Evolutionary conservation across 2,329 filamentous ascomycete genomes (phyloP), one percentile per base, ranked within the genome.

Genomic region (Polychaeton citri): DNA sequence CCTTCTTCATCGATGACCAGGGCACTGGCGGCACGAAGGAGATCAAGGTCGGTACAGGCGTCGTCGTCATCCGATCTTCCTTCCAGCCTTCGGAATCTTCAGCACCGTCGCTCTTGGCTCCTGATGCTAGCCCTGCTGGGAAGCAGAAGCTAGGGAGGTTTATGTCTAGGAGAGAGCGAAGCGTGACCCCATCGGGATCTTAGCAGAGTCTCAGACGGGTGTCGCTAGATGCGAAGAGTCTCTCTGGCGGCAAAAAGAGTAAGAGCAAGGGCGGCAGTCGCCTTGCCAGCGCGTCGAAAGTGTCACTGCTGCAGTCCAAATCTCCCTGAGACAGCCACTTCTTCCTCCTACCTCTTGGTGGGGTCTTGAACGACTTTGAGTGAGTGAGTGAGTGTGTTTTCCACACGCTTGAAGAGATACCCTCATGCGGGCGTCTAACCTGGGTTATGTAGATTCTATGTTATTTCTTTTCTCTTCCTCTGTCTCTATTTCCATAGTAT

Each of bases 1-100:
- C 81, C n/a, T 93, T 94, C 63, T 87, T 92, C 54, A 74, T 98
- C n/a, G 85, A 88, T 44, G 88, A 98, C 54, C 71, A 74, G 44
- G 68, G 71, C 6, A 72, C 69, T 2, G 72, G 74, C 2, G 64
- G 68, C 1, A 79, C 88, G 47, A 90, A 88, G 65, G 67, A 74
- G 28, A 61, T 98, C 35, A 71, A 65, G 21, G 77, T 87, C 18
- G 88, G 88, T 9, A 68, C 24, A 3, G 24, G 24, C 24, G 15
- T 15, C 4, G 24, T 28, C 7, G 24, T 28, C 30, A 37, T 56
- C 6, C 43, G 46, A 19, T 51, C 49, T 3, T 46, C 44, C 2
- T 56, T 55, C 42, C 39, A 43, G 34, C 43, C 52, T 4, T 45
- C 46, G 6, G 52, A 53, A 10, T 43, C 36, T 6, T 41, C 4